Evolutionary conservation across 306 rosid genomes (phyloP), one percentile per base, ranked within the genome.

Genomic region (Acacia confusa): DNA sequence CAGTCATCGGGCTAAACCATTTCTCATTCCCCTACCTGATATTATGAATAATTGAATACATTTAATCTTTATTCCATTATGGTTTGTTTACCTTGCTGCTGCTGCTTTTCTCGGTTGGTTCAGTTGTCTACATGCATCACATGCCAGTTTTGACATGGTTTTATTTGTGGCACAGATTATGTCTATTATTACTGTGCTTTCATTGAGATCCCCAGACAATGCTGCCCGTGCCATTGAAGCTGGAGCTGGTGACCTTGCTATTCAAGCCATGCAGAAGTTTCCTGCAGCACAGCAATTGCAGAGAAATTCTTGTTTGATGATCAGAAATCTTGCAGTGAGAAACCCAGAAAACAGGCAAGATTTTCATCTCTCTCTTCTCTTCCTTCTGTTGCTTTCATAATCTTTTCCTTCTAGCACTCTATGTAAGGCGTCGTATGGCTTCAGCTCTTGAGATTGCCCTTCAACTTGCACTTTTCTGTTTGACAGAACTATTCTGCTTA

Each of bases 151-250:
- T 73, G 6, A 76, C 63, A 63, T 80, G 38, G 43, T 65, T 60
- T 83, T 14, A 38, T 60, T 79, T 53, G 84, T 80, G 80, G 68
- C 76, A 77, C 91, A 95, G 97, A 30, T 95, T 61, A 92, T 93
- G 97, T 83, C 86, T 55, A 82, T 84, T 47, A 89, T 95, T 80
- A 75, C 97, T 20, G 92, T 90, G 86, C 97, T 93, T 24, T 85
- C 92, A 34, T 85, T 95, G 80, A 90, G 99, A 89, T 84, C 92
- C 32, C 98, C 99, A 3, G 97, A 93, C 66, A 93, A 90, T 81
- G 98, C 99, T 20, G 87, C 93, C n/a, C 87, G 83, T 10, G 99
- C 98, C 70, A 50, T 93, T 63, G 98, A 95, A 95, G 97, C 98
- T 76, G 98, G 97, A 13, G 94, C 97, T 6, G 96, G 99, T 67